These are phyloP conservation scores for Zygoascus sp. DNA, from an alignment of 1,139 yeast genomes.

Conservation along the genomic window DNA sequence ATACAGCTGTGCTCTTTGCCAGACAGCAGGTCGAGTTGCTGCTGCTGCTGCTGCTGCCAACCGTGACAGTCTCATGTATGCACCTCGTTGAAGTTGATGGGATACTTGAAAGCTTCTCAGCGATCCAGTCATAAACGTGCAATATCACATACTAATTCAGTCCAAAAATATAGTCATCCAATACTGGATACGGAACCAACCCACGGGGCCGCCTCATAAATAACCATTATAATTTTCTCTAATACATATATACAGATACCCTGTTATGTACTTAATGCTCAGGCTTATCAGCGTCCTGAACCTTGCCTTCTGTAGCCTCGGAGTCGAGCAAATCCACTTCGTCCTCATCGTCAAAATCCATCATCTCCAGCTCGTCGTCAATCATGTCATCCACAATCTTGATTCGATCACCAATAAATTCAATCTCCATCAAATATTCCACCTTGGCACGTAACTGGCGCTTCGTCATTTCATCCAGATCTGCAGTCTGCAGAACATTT, in stretches of 20 bases:
- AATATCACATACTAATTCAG: no score
- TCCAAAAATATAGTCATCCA: no score
- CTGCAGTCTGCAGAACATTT: slow-evolving; percentile 33
- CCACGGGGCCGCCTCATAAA: no score
- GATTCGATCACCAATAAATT: slow-evolving; percentile 32
- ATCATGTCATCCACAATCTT: slow-evolving; percentile 33
- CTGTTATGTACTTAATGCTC: background rate
- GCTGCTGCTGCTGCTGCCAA: background rate
- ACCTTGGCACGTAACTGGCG: slow-evolving; percentile 37
- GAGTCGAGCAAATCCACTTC: slow-evolving; percentile 4
- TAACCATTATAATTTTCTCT: no score
- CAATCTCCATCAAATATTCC: slow-evolving; percentile 36
- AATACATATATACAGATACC: background rate
- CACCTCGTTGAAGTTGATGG: no score
- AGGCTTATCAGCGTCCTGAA: background rate
- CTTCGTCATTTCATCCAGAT: slow-evolving; percentile 37
- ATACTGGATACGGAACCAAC: no score
- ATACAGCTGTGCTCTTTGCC: background rate
- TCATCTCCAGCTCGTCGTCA: slow-evolving; percentile 35
- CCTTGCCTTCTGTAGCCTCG: background rate
- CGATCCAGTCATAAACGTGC: no score
- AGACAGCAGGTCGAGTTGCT: background rate
- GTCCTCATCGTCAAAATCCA: slow-evolving; percentile 25
- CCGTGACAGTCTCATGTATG: background rate
- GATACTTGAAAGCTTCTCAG: no score